phyloP scores from a whole-genome alignment of 2,329 filamentous ascomycete species.

The Aspergillus tanneri region DNA sequence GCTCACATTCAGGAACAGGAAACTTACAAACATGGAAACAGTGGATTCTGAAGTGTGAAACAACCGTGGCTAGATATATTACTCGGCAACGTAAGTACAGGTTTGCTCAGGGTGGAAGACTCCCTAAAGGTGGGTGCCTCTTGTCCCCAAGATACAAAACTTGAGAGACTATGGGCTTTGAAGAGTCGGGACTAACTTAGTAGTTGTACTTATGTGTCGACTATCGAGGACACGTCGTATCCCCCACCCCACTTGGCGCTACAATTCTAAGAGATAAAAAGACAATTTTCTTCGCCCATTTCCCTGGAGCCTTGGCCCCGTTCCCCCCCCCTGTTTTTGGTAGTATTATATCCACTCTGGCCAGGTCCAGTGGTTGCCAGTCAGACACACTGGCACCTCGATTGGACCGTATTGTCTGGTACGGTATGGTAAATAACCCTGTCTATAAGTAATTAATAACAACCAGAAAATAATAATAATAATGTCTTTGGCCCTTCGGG shows the following conservation, averaged over 20 bases:
- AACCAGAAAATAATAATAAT: neutral
- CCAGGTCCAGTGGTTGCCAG: neutral
- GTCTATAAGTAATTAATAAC: neutral
- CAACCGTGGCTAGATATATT: neutral
- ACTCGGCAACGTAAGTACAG: neutral
- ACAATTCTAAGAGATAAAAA: constrained; percentile 11
- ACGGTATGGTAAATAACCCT: constrained; percentile 5
- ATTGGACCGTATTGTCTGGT: neutral
- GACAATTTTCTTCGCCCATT: constrained; percentile 5
- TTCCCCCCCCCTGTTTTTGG: neutral
- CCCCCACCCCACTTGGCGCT: constrained; percentile 9
- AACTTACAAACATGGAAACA: constrained; percentile 21
- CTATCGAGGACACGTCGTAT: constrained; percentile 7
- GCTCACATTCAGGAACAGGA: constrained; percentile 29
- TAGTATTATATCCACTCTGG: constrained; percentile 1
- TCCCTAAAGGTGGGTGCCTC: too few species aligned
- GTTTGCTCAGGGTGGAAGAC: too few species aligned
- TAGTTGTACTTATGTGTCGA: neutral
- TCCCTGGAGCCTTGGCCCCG: constrained; percentile 8
- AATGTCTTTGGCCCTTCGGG: constrained; percentile 14
- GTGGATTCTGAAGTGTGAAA: constrained; percentile 5
- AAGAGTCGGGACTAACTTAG: neutral
- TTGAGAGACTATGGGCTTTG: neutral
- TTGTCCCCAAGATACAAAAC: too few species aligned
- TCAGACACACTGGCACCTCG: neutral